A percentile compares a stretch with the other conserved stretches of the same genome.
These are phyloP conservation scores for Hyphodiscus hymeniophilus DNA, from an alignment of 495 filamentous ascomycete species.

Conservation along the genomic window DNA sequence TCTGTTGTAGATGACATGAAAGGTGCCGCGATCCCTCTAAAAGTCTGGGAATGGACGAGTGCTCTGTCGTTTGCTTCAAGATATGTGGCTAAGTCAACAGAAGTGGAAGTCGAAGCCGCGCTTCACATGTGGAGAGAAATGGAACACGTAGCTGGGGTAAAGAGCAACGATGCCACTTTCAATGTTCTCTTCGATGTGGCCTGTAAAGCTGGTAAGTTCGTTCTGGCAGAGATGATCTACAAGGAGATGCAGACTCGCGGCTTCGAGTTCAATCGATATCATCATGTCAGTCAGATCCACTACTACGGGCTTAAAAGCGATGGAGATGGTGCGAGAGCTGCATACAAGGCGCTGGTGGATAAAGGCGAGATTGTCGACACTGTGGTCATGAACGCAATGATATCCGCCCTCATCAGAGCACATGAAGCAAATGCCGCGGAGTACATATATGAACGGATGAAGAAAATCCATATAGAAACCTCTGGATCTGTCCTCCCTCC, in stretches of 20 bases:
- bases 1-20: slow-evolving; percentile 78
- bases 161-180: slow-evolving; percentile 66
- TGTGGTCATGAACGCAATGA: slow-evolving; percentile 74
- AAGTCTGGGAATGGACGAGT: slow-evolving; percentile 64
- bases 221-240: slow-evolving; percentile 74
- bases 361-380: slow-evolving; percentile 85
- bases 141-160: slow-evolving; percentile 62
- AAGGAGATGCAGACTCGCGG: slow-evolving; percentile 67
- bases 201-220: slow-evolving; percentile 72
- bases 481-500: slow-evolving; percentile 26
- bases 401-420: slow-evolving; percentile 64
- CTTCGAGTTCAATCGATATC: slow-evolving; percentile 58
- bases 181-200: slow-evolving; percentile 88
- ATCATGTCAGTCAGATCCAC: slow-evolving; percentile 73
- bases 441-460: slow-evolving; percentile 77
- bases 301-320: slow-evolving; percentile 67
- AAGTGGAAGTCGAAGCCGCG: slow-evolving; percentile 58
- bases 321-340: slow-evolving; percentile 55
- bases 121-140: slow-evolving; percentile 84
- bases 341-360: slow-evolving; percentile 69
- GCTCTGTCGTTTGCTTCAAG: slow-evolving; percentile 72
- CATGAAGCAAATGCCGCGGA: slow-evolving; percentile 67
- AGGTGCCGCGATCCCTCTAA: slow-evolving; percentile 53
- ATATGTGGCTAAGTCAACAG: slow-evolving; percentile 53
- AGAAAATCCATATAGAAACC: slow-evolving; percentile 39